Base-by-base conservation (phyloP, 345 rosid genomes). In the Rhodamnia rubescens region DNA sequence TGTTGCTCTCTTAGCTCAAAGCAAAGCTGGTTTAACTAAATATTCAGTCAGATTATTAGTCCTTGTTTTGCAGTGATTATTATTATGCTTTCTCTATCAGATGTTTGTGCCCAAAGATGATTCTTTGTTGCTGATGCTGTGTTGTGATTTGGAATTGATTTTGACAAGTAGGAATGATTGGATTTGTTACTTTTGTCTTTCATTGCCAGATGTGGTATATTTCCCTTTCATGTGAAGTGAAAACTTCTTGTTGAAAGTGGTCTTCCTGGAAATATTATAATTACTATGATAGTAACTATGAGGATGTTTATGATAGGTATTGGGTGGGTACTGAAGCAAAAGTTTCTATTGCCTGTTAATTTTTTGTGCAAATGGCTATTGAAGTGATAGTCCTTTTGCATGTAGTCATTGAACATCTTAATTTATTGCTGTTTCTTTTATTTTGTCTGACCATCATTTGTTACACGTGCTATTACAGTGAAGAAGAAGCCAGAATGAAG, bases 401-500 rank as follows among this genome's bases (percentile, higher is more conserved):
- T 10, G 42, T 12, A 58, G 57, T 22, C 44, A 49, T 83, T 54
- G 82, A 11, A 22, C 22, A 26, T 84, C 82, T 11, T 3, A 9
- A 51, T 74, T 84, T 84, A 12, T 59, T 64, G 12, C 26, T 32
- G 80, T 18, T 44, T 22, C 47, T 69, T 29, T 22, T 16, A 24
- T 24, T 82, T 52, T 32, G 22, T 59, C 52, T 27, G 15, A 21
- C 57, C 40, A 18, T 22, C 12, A 81, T 36, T 42, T 44, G 7
- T 51, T 49, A 1, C 16, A 1, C 12, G 32, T 69, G 29, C 12
- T 58, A 22, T 69, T 47, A 32, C 90, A 95, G 99, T 84, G 99
- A 93, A 90, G 95, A 96, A 27, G 98, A 94, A 87, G 98, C 99
- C 20, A 93, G 98, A 87, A 95, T 87, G 96, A 96, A 95, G 87